Evolutionary conservation across 768 basidiomycete species (phyloP).

Genomic region (Serendipita vermifera): DNA sequence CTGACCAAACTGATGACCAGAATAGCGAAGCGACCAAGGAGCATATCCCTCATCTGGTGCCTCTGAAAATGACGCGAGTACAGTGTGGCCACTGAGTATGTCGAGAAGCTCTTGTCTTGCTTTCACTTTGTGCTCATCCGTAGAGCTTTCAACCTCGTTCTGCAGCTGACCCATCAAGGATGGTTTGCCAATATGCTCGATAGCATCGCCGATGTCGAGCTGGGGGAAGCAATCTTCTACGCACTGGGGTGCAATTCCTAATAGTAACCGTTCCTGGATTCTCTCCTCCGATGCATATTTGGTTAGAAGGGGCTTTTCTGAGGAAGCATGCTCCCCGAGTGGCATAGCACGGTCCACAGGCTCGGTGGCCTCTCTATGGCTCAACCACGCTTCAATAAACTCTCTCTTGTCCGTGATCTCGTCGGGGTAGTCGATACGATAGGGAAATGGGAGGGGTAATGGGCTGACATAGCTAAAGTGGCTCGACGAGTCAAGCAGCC

Average conservation of each 20-base stretch:
- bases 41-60: conserved; percentile 35
- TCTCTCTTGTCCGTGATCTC: conserved; percentile 42
- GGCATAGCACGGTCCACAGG: conserved; percentile 18
- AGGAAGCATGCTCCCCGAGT: conserved; percentile 16
- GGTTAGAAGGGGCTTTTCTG: conserved; percentile 27
- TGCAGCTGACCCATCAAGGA: conserved; percentile 25
- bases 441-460: conserved; percentile 72
- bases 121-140: conserved; percentile 20
- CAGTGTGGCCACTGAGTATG: conserved; percentile 63
- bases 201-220: conserved; percentile 77
- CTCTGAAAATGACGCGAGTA: conserved; percentile 38
- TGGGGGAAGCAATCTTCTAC: conserved; percentile 68
- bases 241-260: conserved; percentile 58
- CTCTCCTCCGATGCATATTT: conserved; percentile 39
- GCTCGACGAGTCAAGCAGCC: conserved; percentile 40
- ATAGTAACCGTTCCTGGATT: conserved; percentile 38
- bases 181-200: conserved; percentile 50
- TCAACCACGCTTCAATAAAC: conserved; percentile 68
- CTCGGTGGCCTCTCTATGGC: conserved; percentile 45
- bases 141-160: conserved; percentile 20
- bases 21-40: conserved; percentile 84
- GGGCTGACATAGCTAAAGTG: conserved; percentile 81
- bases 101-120: conserved; percentile 64
- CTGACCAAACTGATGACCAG: conserved; percentile 76
- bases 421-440: conserved; percentile 46